Conservation (phyloP, 805 yeast genomes). For the Ogataea pilisensis region DNA sequence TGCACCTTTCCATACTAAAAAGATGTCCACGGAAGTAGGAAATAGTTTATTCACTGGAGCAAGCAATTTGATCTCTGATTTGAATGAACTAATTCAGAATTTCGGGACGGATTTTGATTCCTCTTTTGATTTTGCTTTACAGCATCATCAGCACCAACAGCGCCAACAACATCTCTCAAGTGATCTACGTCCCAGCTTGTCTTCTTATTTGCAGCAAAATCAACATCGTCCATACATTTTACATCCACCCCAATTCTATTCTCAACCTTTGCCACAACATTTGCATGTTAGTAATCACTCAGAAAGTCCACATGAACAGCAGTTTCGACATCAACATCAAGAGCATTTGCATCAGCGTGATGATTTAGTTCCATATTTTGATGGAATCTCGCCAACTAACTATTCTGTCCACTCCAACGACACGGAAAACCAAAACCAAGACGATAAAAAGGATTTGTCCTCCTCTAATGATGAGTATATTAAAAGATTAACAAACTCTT, state of each 20-base stretch:
- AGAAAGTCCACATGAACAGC: background rate
- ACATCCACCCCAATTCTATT: background rate
- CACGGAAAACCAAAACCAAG: slow-evolving; percentile 7
- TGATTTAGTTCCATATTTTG: slow-evolving; percentile 4
- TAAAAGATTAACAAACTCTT: slow-evolving; percentile 19
- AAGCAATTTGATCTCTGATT: slow-evolving; percentile 31
- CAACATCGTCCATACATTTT: background rate
- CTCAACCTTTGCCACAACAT: background rate
- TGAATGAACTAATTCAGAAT: slow-evolving; percentile 31
- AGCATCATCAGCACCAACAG: too few species aligned
- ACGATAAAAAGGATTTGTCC: slow-evolving; percentile 5
- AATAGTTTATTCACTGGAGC: slow-evolving; percentile 32
- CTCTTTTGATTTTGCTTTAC: slow-evolving; percentile 5
- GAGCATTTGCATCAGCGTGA: background rate
- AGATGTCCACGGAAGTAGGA: slow-evolving; percentile 24
- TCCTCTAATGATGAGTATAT: slow-evolving; percentile 21
- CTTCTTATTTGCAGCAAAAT: too few species aligned
- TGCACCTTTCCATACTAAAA: slow-evolving; percentile 1
- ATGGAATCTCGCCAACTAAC: slow-evolving; percentile 24
- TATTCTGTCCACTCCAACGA: slow-evolving; percentile 19
- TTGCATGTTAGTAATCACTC: background rate
- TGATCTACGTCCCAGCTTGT: too few species aligned
- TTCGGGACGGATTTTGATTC: slow-evolving; percentile 24
- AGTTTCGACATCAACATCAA: background rate
- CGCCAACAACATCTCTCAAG: too few species aligned